Evolutionary conservation across 768 basidiomycete species (phyloP).

Genomic region (Gyrodon lividus): DNA sequence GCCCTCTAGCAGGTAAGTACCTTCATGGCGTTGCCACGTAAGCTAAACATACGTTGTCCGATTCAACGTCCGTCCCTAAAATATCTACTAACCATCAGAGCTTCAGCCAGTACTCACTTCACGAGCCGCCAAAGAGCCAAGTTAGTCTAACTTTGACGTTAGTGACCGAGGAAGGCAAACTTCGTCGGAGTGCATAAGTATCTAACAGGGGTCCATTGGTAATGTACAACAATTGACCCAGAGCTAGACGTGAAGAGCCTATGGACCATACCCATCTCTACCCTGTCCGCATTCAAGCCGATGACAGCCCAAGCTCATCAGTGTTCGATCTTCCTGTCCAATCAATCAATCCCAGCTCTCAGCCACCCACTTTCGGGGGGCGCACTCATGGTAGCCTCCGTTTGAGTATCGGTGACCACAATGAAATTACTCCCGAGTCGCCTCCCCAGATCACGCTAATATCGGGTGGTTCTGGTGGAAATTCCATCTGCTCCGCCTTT

Average conservation of each 20-base stretch:
- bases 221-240: neutral
- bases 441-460: constrained; percentile 65
- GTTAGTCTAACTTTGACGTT: too few species aligned
- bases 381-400: constrained; percentile 2
- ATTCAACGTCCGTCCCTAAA: too few species aligned
- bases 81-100: too few species aligned
- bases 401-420: constrained; percentile 1
- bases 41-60: too few species aligned
- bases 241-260: neutral
- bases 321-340: constrained; percentile 73
- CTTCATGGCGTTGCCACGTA: too few species aligned
- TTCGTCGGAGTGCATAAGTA: neutral
- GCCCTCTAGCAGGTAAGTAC: too few species aligned
- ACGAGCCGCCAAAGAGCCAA: too few species aligned
- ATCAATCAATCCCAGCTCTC: constrained; percentile 14
- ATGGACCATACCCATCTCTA: constrained; percentile 19
- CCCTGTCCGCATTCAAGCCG: constrained; percentile 11
- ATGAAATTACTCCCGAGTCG: constrained; percentile 4
- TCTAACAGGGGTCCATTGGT: neutral
- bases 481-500: constrained; percentile 87
- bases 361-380: constrained; percentile 18
- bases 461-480: constrained; percentile 94
- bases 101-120: neutral
- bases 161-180: too few species aligned
- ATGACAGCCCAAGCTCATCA: constrained; percentile 64